phyloP scores from a whole-genome alignment of 768 basidiomycete species.

The Leccinum fibrillosum region DNA sequence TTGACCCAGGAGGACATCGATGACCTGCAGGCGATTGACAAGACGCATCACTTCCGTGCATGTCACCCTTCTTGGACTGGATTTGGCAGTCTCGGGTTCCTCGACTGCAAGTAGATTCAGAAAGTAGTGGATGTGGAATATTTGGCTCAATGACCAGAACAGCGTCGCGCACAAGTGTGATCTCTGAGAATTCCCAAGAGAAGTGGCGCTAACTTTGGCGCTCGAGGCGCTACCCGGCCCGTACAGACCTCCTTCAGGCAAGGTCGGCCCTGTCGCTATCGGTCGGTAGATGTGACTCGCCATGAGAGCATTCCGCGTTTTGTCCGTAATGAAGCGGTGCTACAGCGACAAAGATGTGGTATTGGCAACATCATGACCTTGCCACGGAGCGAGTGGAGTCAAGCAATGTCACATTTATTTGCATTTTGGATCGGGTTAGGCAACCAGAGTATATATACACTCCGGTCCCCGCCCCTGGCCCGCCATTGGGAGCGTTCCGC shows the following conservation, averaged over 20 bases:
- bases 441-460: conserved; percentile 6
- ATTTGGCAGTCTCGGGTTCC: conserved; percentile 60
- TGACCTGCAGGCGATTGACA: conserved; percentile 56
- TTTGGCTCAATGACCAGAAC: background rate
- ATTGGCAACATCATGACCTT: background rate
- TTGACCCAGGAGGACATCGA: conserved; percentile 58
- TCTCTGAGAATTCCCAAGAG: background rate
- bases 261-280: conserved; percentile 5
- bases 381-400: background rate
- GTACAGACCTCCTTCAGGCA: conserved; percentile 8
- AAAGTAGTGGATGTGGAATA: conserved; percentile 1
- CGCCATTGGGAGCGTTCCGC: background rate
- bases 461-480: background rate
- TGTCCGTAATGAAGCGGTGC: background rate
- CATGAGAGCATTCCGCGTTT: background rate
- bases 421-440: conserved; percentile 4
- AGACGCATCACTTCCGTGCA: conserved; percentile 60
- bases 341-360: background rate
- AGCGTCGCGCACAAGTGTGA: background rate
- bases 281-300: background rate
- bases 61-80: conserved; percentile 65
- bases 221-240: background rate
- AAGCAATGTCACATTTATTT: background rate
- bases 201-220: background rate
- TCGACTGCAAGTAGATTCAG: conserved; percentile 42